phyloP scores from a whole-genome alignment of 176 grass and related monocot genomes.

The Triticum monococcum region DNA sequence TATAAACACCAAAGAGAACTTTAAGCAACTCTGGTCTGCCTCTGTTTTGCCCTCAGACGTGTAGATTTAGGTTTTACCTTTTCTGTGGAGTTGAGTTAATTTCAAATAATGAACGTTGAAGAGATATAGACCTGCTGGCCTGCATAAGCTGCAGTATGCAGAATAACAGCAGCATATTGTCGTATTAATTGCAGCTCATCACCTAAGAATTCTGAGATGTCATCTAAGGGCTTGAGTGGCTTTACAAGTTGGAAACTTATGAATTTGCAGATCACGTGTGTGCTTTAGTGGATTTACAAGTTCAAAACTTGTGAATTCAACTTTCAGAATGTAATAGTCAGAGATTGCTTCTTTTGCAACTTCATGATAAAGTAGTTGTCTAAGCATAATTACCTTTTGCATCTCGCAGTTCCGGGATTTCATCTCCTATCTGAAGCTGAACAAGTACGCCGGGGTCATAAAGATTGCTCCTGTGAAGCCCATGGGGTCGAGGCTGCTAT shows the following conservation, averaged over 20 bases:
- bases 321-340: not conserved
- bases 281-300: not conserved
- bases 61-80: not conserved
- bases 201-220: not conserved
- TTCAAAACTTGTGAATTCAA: not conserved
- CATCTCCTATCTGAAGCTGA: slow-evolving; percentile 85
- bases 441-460: slow-evolving; percentile 90
- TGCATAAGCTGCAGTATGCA: not conserved
- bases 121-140: not conserved
- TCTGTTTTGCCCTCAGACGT: not conserved
- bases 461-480: slow-evolving; percentile 67
- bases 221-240: not conserved
- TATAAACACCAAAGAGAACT: not conserved
- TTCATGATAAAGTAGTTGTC: slow-evolving; percentile 4
- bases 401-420: slow-evolving; percentile 83
- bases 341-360: not conserved
- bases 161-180: not conserved
- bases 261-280: not conserved
- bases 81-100: not conserved
- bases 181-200: not conserved
- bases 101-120: not conserved
- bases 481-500: slow-evolving; percentile 84
- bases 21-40: not conserved
- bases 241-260: not conserved
- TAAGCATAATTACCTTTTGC: slow-evolving; percentile 14